Conservation (phyloP, 768 basidiomycete species). For the Agaricus blazei region DNA sequence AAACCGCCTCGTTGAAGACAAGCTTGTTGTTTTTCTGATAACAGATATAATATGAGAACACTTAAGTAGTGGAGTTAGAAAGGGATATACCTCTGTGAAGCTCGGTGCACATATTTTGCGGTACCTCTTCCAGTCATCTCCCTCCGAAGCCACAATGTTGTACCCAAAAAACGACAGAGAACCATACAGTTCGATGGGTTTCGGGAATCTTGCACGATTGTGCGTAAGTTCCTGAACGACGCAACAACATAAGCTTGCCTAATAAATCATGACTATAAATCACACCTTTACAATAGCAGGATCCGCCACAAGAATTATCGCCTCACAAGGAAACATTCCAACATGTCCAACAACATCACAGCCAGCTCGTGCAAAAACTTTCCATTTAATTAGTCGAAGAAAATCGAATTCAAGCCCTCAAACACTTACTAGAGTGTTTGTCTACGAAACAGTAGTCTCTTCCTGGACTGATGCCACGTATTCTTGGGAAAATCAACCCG, state of each 20-base stretch:
- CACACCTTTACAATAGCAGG: constrained; percentile 34
- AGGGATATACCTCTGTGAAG: constrained; percentile 48
- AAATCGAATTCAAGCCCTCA: too few species aligned
- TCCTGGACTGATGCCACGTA: too few species aligned
- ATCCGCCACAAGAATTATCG: constrained; percentile 29
- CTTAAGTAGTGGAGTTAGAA: neutral
- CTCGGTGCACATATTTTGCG: constrained; percentile 57
- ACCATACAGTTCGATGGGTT: constrained; percentile 43
- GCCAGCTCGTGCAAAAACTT: constrained; percentile 3
- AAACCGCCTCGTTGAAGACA: constrained; percentile 41
- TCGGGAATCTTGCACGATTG: constrained; percentile 49
- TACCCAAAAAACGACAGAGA: constrained; percentile 46
- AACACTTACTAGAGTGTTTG: neutral
- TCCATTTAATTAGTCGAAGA: too few species aligned
- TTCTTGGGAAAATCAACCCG: too few species aligned
- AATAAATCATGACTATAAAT: neutral
- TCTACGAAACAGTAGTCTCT: neutral
- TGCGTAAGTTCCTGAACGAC: constrained; percentile 41
- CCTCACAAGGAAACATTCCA: constrained; percentile 14
- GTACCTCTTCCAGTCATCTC: constrained; percentile 63
- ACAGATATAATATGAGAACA: neutral
- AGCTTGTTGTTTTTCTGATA: constrained; percentile 38
- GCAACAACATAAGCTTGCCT: too few species aligned
- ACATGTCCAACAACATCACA: constrained; percentile 6
- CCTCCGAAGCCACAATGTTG: constrained; percentile 62